Percentiles rank a stretch among this genome's conserved stretches.
phyloP scores from a whole-genome alignment of 2,329 filamentous ascomycete genomes.

The Botrytis fragariae region DNA sequence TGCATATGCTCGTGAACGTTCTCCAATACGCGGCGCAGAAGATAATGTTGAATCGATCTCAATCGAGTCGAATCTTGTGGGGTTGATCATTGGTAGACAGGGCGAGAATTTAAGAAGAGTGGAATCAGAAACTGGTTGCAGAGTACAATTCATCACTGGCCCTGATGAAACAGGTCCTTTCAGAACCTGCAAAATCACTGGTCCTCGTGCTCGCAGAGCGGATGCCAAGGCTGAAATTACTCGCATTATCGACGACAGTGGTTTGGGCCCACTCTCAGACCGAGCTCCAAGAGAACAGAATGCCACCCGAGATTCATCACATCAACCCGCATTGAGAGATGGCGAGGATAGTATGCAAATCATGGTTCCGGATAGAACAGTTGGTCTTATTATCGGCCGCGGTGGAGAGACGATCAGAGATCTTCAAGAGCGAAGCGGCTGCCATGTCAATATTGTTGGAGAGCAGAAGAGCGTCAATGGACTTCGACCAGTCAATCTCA shows the following conservation, averaged over 20 bases:
- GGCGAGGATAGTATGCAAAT: conserved; percentile 87
- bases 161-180: conserved; percentile 68
- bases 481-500: conserved; percentile 84
- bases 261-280: conserved; percentile 48
- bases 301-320: conserved; percentile 34
- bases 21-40: conserved; percentile 50
- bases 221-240: conserved; percentile 82
- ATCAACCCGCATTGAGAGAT: conserved; percentile 59
- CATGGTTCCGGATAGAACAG: conserved; percentile 91
- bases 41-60: conserved; percentile 79
- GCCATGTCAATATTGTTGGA: conserved; percentile 91
- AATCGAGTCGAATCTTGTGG: conserved; percentile 83
- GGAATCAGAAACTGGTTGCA: conserved; percentile 75
- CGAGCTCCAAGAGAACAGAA: conserved; percentile 39
- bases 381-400: conserved; percentile 90
- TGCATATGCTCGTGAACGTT: conserved; percentile 51
- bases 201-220: conserved; percentile 66
- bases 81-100: conserved; percentile 85
- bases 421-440: conserved; percentile 86
- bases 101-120: conserved; percentile 86
- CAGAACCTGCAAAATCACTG: conserved; percentile 83
- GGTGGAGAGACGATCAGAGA: conserved; percentile 91
- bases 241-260: conserved; percentile 83
- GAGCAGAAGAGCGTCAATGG: conserved; percentile 93
- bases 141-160: conserved; percentile 84